These are phyloP conservation scores for Acer negundo DNA, from an alignment of 345 rosid genomes.

Conservation along the genomic window DNA sequence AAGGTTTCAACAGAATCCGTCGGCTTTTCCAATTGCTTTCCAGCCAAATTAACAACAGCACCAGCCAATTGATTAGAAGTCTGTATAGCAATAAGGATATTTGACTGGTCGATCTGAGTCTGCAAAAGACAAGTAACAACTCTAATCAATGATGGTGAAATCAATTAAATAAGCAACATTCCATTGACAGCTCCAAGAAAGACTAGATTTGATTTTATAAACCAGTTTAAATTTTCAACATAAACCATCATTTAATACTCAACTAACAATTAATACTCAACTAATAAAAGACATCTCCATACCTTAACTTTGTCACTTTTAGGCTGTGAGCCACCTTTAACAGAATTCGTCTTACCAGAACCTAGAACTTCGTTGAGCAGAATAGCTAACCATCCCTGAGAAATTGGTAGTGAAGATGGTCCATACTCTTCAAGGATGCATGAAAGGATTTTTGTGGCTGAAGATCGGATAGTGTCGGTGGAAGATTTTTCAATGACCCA, in stretches of 20 bases:
- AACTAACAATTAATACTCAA: neutral
- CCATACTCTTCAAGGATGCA: constrained; percentile 79
- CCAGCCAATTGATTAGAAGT: constrained; percentile 69
- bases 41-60: constrained; percentile 81
- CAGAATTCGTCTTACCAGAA: constrained; percentile 53
- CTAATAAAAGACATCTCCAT: constrained; percentile 15
- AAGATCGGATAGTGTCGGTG: constrained; percentile 59
- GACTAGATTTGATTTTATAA: neutral
- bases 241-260: constrained; percentile 15
- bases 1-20: constrained; percentile 52
- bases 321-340: constrained; percentile 57
- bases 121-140: constrained; percentile 38
- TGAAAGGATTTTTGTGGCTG: constrained; percentile 79
- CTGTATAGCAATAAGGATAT: constrained; percentile 61
- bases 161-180: constrained; percentile 16
- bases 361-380: constrained; percentile 62
- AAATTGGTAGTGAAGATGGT: constrained; percentile 72
- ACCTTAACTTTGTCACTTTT: constrained; percentile 75
- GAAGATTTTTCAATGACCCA: constrained; percentile 76
- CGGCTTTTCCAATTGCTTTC: constrained; percentile 52
- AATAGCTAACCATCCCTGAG: constrained; percentile 95
- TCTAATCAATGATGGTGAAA: constrained; percentile 5
- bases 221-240: constrained; percentile 9
- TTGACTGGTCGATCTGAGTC: constrained; percentile 80
- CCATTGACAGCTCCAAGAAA: neutral